Evolutionary conservation across 768 basidiomycete genomes (phyloP), one percentile per base, ranked within the genome.

Genomic region (Tylopilus felleus): DNA sequence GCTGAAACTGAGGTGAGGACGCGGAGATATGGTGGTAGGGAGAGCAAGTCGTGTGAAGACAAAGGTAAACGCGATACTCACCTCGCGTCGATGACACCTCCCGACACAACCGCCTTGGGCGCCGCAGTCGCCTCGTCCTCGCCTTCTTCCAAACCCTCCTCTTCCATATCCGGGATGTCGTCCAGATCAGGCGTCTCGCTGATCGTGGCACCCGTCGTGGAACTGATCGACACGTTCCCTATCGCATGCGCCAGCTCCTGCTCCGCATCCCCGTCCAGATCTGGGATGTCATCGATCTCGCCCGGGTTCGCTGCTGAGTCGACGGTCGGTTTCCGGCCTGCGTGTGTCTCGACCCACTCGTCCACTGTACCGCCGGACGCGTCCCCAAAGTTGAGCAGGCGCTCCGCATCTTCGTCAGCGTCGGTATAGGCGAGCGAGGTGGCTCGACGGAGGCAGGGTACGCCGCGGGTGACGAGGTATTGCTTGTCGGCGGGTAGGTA

Each of bases 101-200:
- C 65, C 19, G 74, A 64, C 14, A 66, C 61, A 16, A 63, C 50
- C 19, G 66, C 55, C 69, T 78, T 83, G 13, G 85, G 81, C 22
- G 78, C 81, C 39, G 84, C 86, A 45, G 90, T 86, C 12, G 91
- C 93, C 60, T 92, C 93, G 55, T 98, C 95, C 29, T 84, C 89
- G 12, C 82, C 93, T 62, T 88, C 95, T 60, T 88, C 87, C 35
- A 95, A 78, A 59, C 83, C 82, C n/a, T 93, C 94, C 65, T 94
- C 93, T 69, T 97, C 94, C 93, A 99, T 97, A 75, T 98, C 97
- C 5, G 97, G 97, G 51, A 98, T 98, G 71, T 98, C 94, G 67
- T 96, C 94, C 62, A 98, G 78, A 77, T 98, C 86, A 25, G 93
- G 93, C n/a, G 88, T 92, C 57, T 86, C 87, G 22, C 69, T 69